Base-by-base conservation (phyloP, 345 rosid genomes). In the Syzygium jambos region DNA sequence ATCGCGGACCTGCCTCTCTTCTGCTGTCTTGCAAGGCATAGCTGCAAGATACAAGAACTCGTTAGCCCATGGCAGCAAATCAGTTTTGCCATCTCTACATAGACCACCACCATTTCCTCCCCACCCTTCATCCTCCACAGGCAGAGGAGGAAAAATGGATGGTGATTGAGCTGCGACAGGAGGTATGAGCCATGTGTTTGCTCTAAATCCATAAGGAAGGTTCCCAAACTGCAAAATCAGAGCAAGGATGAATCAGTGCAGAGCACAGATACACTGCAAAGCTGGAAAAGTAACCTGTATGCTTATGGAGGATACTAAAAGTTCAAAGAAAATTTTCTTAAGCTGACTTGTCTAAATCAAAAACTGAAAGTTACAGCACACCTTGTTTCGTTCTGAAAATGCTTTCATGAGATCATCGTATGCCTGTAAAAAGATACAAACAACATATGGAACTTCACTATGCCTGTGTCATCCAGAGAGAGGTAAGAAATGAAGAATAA, bases 191-290 rank as follows among this genome's bases (percentile, higher is more conserved):
- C 99, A 98, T 13, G 99, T 98, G 92, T 98, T 98, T 87, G 99
- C 97, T 92, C 99, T 93, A 89, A 98, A 98, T 16, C 99, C 99
- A 91, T 94, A 96, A 56, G 99, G 99, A 94, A 96, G 97, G 93
- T 96, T 98, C 87, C 99, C 99, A 92, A 98, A 96, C 99, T 98
- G 94, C 90, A 92, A 51, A 86, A 25, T 51, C 63, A 88, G 34
- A 21, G 88, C 73, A 88, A 23, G 53, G 16, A 25, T 84, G 78
- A 86, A 15, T 41, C 87, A 85, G 65, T 16, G 49, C 11, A 12
- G 27, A 52, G 25, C 25, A 30, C 86, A 30, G 55, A 27, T 9
- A 30, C 78, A 22, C 17, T 3, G 1, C 27, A 7, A 27, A 52
- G 25, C 46, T 52, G 59, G 9, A 84, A 84, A 19, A 51, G 43